Percentiles rank a stretch among this genome's conserved stretches.
Evolutionary conservation across 2,329 filamentous ascomycete species (phyloP).

Genomic region (Zymoseptoria pseudotritici): DNA sequence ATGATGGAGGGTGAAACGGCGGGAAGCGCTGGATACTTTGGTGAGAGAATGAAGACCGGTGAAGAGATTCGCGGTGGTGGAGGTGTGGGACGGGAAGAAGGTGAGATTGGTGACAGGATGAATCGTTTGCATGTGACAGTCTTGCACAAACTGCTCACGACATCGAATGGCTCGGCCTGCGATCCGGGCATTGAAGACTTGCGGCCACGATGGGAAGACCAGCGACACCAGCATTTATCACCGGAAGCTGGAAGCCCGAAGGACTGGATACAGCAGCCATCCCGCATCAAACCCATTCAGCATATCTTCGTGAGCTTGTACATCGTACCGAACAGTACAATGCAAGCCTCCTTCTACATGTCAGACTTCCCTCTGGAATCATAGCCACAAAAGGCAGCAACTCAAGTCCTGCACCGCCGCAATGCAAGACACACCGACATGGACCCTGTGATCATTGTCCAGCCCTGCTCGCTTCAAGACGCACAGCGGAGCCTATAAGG

Average conservation of each 20-base stretch:
- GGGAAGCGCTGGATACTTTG: neutral
- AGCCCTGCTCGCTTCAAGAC: neutral
- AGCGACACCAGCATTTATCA: neutral
- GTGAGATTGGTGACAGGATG: neutral
- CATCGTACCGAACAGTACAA: neutral
- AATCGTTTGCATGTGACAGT: neutral
- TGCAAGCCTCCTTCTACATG: neutral
- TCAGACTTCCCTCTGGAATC: neutral
- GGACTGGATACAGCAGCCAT: neutral
- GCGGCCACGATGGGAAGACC: too few species aligned
- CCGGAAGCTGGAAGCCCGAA: neutral
- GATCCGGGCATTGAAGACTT: neutral
- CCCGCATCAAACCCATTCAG: neutral
- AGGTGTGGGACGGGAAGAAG: neutral
- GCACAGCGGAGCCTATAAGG: neutral
- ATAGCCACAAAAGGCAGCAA: neutral
- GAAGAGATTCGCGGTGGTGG: neutral
- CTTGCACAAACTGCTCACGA: neutral
- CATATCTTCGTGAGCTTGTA: neutral
- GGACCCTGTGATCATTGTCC: neutral
- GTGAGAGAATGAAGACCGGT: neutral
- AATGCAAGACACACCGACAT: neutral
- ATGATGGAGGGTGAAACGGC: neutral
- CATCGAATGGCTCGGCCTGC: neutral
- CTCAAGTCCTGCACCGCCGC: neutral